phyloP scores from a whole-genome alignment of 2,329 filamentous ascomycete genomes.

The Colletotrichum theobromicola region DNA sequence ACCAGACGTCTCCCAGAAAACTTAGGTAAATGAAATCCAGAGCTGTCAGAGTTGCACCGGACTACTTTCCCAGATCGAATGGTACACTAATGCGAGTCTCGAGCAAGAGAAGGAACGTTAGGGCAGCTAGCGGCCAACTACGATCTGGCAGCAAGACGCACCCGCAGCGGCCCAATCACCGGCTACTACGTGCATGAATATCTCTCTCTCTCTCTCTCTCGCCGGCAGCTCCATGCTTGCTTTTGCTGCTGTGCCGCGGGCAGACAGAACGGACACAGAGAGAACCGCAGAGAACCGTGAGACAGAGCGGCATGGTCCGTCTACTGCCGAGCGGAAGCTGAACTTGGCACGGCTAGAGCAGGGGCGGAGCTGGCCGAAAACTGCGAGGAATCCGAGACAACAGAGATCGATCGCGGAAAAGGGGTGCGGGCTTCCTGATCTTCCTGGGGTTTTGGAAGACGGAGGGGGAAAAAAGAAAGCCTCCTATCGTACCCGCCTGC shows the following conservation, averaged over 20 bases:
- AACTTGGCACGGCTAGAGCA: background rate
- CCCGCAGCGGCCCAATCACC: background rate
- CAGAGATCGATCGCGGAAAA: background rate
- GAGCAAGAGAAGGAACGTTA: background rate
- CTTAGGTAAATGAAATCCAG: background rate
- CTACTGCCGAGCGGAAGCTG: background rate
- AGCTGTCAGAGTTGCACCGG: background rate
- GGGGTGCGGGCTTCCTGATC: background rate
- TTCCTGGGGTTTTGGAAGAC: background rate
- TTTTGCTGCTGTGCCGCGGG: background rate
- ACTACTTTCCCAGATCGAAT: background rate
- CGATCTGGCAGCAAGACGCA: background rate
- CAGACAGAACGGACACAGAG: background rate
- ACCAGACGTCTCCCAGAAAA: background rate
- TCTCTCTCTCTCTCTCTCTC: no score
- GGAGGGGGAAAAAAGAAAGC: background rate
- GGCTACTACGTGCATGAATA: background rate
- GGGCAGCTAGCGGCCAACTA: background rate
- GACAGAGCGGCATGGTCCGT: background rate
- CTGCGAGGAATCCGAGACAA: background rate
- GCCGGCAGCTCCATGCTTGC: background rate
- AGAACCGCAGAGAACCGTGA: background rate
- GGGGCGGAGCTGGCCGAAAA: background rate
- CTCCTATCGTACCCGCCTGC: background rate
- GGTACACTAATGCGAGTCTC: background rate